Evolutionary conservation across 140 eudicot genomes (phyloP).

Genomic region (Bidens hawaiensis): DNA sequence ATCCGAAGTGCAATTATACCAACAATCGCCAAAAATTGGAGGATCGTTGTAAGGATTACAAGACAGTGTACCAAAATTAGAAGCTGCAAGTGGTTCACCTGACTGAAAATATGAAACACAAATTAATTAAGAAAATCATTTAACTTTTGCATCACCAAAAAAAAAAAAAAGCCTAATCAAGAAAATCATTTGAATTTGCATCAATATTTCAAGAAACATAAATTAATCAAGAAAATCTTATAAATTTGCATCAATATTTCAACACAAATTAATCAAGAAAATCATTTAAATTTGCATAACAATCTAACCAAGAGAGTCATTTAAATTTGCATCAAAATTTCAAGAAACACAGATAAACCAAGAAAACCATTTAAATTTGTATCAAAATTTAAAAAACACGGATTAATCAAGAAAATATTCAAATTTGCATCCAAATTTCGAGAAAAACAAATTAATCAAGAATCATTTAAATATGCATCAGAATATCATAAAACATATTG

Average conservation of each 20-base stretch:
- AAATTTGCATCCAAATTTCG: not conserved
- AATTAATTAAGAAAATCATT: not conserved
- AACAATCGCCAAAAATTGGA: slow-evolving; percentile 74
- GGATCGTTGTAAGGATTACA: slow-evolving; percentile 80
- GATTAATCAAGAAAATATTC: too few relatives aligned
- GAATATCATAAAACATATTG: not conserved
- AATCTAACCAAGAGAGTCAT: not conserved
- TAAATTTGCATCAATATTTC: too few relatives aligned
- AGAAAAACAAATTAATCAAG: too few relatives aligned
- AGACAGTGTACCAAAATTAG: slow-evolving; percentile 56
- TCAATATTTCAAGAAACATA: not conserved
- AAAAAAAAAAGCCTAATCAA: too few relatives aligned
- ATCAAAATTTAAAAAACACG: too few relatives aligned
- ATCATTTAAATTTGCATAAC: too few relatives aligned
- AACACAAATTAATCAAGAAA: not conserved
- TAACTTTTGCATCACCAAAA: too few relatives aligned
- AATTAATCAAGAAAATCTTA: not conserved
- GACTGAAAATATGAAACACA: slow-evolving; percentile 40
- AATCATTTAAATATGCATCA: too few relatives aligned
- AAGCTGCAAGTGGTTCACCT: slow-evolving; percentile 76
- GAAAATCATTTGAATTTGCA: too few relatives aligned
- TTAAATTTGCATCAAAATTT: too few relatives aligned
- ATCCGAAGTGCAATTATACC: slow-evolving; percentile 86
- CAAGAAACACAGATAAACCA: too few relatives aligned
- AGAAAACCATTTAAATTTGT: not conserved